Base-by-base conservation (phyloP, 2,329 filamentous ascomycete species). In the Pseudogymnoascus destructans region DNA sequence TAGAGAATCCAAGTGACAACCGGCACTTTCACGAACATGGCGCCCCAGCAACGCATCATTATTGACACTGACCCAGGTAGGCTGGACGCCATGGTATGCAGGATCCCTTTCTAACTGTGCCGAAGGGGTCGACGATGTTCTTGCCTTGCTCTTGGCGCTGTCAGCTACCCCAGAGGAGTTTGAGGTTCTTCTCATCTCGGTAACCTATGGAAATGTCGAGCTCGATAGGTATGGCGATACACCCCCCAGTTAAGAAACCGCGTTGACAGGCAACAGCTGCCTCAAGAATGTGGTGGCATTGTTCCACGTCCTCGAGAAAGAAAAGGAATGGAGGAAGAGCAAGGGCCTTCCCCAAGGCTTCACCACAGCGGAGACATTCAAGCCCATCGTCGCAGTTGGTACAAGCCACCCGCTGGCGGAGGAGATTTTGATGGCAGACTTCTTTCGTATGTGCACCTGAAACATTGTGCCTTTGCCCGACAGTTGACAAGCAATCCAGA, bases 141-240 rank as follows among this genome's bases (percentile, higher is more conserved):
- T 97, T 61, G 92, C 90, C 49, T 79, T 97, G 70, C 78, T 98
- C 32, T 78, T 97, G 56, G 91, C 93, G 3, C 80, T 97, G 61
- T 86, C 89, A 57, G 84, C 89, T 32, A 82, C 81, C 21, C 80
- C 86, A 0, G 87, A 95, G 64, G 92, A 97, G 68, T 77, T 97
- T 19, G 89, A 97, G 70, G 76, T 97, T 33, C 72, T 87, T 52
- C 79, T 97, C 71, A 78, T 98, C 59, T 95, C 90, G 1, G 79
- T 96, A 61, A 95, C 91, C 0, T 96, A 93, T 71, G 93, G 93
- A 59, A 98, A 98, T 69, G 88, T 97, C 19, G 84, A 91, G 64
- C 82, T 95, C 13, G 79, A 90, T 62, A 91, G 83, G 87, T 89
- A 71, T 61, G 73, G 63, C 40, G 21, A 46, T 2, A 11, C 40